These are phyloP conservation scores for Neurospora cerealis DNA, from an alignment of 495 filamentous ascomycete species.

Conservation along the genomic window DNA sequence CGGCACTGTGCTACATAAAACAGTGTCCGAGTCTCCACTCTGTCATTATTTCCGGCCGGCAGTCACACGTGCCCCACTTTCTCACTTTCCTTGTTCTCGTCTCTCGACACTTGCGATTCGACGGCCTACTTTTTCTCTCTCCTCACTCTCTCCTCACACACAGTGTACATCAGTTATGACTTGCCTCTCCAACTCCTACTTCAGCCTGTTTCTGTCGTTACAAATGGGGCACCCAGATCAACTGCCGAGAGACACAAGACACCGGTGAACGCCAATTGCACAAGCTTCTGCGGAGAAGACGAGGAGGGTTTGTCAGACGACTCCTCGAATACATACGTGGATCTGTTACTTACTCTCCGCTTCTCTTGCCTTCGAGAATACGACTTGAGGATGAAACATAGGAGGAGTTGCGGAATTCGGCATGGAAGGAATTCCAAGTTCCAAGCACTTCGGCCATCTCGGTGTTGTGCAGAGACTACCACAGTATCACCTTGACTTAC, in stretches of 20 bases:
- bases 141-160: neutral
- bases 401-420: neutral
- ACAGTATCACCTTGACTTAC: neutral
- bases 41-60: neutral
- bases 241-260: slow-evolving; percentile 1
- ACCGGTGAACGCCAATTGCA: neutral
- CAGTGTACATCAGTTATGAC: neutral
- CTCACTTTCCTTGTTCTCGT: neutral
- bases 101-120: neutral
- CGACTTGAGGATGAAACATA: neutral
- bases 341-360: neutral
- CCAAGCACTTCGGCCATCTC: neutral
- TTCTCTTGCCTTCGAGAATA: neutral
- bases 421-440: neutral
- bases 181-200: neutral
- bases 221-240: neutral
- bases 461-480: neutral
- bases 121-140: neutral
- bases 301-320: neutral
- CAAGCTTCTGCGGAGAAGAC: slow-evolving; percentile 1
- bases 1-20: neutral
- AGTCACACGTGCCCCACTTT: neutral
- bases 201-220: neutral
- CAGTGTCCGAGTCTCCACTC: neutral
- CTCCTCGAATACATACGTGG: neutral